Percentiles rank a stretch among this genome's conserved stretches.
phyloP scores from a whole-genome alignment of 2,329 filamentous ascomycete genomes.

The Cladosporium austrohemisphaericum region DNA sequence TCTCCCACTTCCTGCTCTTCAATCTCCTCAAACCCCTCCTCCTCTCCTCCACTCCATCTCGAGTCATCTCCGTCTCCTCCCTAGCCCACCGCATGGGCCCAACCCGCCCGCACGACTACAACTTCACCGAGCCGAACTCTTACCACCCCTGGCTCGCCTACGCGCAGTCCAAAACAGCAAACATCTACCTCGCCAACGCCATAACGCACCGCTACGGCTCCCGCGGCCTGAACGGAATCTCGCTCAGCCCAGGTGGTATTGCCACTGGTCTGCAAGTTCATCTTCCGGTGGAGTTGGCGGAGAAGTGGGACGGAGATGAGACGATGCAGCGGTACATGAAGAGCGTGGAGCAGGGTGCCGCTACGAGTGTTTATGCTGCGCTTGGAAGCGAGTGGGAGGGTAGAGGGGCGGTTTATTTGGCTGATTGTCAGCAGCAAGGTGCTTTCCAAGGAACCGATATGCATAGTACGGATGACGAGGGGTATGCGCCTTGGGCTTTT shows the following conservation, averaged over 20 bases:
- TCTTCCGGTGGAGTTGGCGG: not conserved
- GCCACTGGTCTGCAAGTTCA: not conserved
- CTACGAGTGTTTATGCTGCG: conserved; percentile 47
- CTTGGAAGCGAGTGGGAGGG: conserved; percentile 1
- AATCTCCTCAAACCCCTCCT: conserved; percentile 46
- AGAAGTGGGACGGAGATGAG: not conserved
- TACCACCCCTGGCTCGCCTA: conserved; percentile 37
- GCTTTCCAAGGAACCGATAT: no score
- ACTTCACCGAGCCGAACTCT: conserved; percentile 24
- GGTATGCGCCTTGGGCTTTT: no score
- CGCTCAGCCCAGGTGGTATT: conserved; percentile 44
- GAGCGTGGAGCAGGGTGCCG: conserved; percentile 44
- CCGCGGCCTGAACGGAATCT: conserved; percentile 42
- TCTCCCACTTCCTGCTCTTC: conserved; percentile 54
- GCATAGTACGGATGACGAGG: no score
- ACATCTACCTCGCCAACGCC: conserved; percentile 50
- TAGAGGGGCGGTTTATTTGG: no score
- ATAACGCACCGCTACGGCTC: conserved; percentile 49
- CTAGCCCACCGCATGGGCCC: conserved; percentile 37
- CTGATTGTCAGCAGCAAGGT: no score
- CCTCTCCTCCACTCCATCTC: conserved; percentile 36
- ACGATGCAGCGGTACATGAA: conserved; percentile 21
- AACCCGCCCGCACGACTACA: conserved; percentile 30
- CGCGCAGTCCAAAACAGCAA: conserved; percentile 51
- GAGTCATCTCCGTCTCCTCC: conserved; percentile 44